Evolutionary conservation across 345 rosid genomes (phyloP).

Genomic region (Boechera retrofracta): DNA sequence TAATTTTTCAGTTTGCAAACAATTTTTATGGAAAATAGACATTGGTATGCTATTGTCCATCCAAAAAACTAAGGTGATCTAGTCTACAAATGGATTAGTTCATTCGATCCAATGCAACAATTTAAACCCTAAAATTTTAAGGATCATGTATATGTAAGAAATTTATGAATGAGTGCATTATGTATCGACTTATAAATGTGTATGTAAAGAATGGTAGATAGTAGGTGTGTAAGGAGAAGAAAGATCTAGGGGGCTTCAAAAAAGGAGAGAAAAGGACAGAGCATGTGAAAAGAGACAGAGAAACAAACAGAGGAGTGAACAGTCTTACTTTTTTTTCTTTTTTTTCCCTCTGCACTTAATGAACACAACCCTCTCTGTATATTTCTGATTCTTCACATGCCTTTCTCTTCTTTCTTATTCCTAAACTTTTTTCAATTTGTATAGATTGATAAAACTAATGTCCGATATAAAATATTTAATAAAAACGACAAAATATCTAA

Average conservation of each 20-base stretch:
- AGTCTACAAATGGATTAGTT: too few relatives aligned
- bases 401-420: constrained; percentile 29
- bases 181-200: not conserved
- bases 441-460: not conserved
- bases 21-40: too few relatives aligned
- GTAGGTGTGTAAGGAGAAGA: constrained; percentile 47
- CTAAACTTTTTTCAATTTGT: not conserved
- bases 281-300: constrained; percentile 51
- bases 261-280: constrained; percentile 45
- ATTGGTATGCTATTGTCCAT: too few relatives aligned
- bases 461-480: not conserved
- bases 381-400: constrained; percentile 49
- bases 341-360: constrained; percentile 32
- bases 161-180: constrained; percentile 7
- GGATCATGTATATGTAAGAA: not conserved
- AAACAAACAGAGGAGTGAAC: constrained; percentile 47
- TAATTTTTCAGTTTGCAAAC: too few relatives aligned
- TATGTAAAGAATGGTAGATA: constrained; percentile 35
- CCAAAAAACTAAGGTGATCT: too few relatives aligned
- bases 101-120: too few relatives aligned
- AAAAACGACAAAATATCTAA: constrained; percentile 20
- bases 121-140: not conserved
- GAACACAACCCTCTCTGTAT: constrained; percentile 41
- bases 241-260: constrained; percentile 46
- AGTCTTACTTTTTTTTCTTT: constrained; percentile 22